Evolutionary conservation across 345 rosid species (phyloP).

Genomic region (Streptanthus diversifolius): DNA sequence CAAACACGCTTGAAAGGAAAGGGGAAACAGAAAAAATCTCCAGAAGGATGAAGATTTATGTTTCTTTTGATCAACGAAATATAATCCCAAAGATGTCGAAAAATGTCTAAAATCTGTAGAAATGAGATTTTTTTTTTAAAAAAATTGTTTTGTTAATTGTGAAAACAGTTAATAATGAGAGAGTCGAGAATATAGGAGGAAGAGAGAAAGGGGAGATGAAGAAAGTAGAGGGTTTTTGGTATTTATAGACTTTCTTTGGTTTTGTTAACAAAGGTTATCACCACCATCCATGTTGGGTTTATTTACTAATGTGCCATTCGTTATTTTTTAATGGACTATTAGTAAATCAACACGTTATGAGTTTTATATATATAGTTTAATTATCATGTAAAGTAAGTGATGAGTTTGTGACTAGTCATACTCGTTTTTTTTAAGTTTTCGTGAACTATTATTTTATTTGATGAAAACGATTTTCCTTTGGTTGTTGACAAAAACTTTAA

Average conservation of each 20-base stretch:
- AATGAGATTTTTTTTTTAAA: background rate
- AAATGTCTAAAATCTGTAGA: background rate
- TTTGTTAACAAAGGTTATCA: background rate
- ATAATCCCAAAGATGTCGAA: background rate
- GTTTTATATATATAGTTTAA: background rate
- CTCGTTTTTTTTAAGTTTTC: background rate
- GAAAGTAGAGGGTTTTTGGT: background rate
- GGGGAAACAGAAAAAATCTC: background rate
- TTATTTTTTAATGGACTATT: no score
- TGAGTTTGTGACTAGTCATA: constrained; percentile 7
- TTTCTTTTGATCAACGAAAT: background rate
- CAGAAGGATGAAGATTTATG: background rate
- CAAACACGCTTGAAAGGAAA: constrained; percentile 1
- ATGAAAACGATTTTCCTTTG: background rate
- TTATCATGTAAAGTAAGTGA: background rate
- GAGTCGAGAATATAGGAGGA: constrained; percentile 16
- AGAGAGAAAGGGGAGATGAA: constrained; percentile 7
- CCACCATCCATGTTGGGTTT: no score
- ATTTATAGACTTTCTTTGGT: constrained; percentile 21
- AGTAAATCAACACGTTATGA: background rate
- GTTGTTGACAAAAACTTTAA: background rate
- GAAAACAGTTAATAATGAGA: constrained; percentile 3
- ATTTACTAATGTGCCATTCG: no score
- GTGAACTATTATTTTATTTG: background rate
- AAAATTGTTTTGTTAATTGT: no score